These are phyloP conservation scores for Tetragonia tetragonoides DNA, from an alignment of 148 eudicot genomes.

Conservation along the genomic window DNA sequence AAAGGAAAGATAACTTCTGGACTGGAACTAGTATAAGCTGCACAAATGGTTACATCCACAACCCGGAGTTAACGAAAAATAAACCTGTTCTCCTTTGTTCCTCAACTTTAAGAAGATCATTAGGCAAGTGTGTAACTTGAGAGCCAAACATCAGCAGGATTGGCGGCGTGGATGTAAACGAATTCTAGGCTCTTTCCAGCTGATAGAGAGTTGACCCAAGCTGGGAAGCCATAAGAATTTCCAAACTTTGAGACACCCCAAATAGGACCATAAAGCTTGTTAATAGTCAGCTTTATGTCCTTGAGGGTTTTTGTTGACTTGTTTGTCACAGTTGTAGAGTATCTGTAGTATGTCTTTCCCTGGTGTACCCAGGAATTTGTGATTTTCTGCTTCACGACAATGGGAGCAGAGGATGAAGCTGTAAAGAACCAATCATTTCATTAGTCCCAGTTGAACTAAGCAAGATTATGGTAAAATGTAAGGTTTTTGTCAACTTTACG, in stretches of 20 bases:
- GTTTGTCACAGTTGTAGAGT: conserved; percentile 71
- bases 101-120: conserved; percentile 3
- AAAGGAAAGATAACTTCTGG: conserved; percentile 23
- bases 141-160: conserved; percentile 62
- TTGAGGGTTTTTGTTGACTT: conserved; percentile 64
- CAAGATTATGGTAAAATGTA: background rate
- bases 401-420: conserved; percentile 42
- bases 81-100: conserved; percentile 20
- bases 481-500: no score
- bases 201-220: conserved; percentile 64
- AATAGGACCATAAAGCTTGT: conserved; percentile 78
- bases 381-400: conserved; percentile 56
- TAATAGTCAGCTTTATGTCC: conserved; percentile 54
- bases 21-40: conserved; percentile 43
- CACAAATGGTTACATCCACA: conserved; percentile 47
- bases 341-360: conserved; percentile 82
- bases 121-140: conserved; percentile 64
- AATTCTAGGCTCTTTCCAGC: conserved; percentile 85
- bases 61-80: conserved; percentile 26
- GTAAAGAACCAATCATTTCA: conserved; percentile 22
- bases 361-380: conserved; percentile 61
- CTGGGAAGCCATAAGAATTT: conserved; percentile 59
- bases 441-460: background rate
- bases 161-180: conserved; percentile 71
- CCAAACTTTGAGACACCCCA: conserved; percentile 78